Conservation (phyloP, 371 early-diverging fungal species). For the Mucor irregularis region DNA sequence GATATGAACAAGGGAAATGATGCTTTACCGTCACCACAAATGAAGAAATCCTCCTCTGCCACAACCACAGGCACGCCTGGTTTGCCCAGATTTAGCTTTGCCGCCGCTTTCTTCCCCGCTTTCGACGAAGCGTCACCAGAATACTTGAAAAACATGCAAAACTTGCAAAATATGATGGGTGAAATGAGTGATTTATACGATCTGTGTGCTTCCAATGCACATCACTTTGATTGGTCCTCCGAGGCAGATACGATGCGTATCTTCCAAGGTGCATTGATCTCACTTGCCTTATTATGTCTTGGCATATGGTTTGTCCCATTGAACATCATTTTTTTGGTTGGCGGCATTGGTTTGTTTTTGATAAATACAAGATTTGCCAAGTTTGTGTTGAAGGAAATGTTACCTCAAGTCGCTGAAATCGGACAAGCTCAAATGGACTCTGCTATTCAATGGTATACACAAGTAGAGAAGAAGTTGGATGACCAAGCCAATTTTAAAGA, state of each 20-base stretch:
- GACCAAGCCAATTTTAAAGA: constrained; percentile 23
- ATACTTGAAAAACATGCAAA: constrained; percentile 43
- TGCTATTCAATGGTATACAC: constrained; percentile 19
- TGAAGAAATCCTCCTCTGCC: neutral
- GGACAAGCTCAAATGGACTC: constrained; percentile 18
- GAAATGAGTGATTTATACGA: constrained; percentile 45
- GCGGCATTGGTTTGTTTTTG: constrained; percentile 34
- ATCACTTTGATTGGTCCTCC: constrained; percentile 41
- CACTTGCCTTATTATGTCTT: constrained; percentile 9
- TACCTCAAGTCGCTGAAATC: constrained; percentile 28
- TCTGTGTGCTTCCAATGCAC: constrained; percentile 23
- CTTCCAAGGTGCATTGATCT: constrained; percentile 31
- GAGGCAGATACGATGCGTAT: constrained; percentile 36
- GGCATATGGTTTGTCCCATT: constrained; percentile 35
- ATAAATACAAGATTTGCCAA: constrained; percentile 44
- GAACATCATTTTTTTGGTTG: constrained; percentile 21
- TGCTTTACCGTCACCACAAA: neutral
- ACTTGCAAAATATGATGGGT: constrained; percentile 54
- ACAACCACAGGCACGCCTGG: neutral
- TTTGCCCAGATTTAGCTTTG: constrained; percentile 9
- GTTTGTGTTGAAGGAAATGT: constrained; percentile 31
- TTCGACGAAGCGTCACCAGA: constrained; percentile 47
- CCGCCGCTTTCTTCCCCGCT: constrained; percentile 27
- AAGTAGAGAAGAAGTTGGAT: constrained; percentile 28
- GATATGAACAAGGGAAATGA: too few species aligned